Evolutionary conservation across 352 stramenopile genomes (phyloP), one percentile per base, ranked within the genome.

Genomic region (Pythium oligandrum): DNA sequence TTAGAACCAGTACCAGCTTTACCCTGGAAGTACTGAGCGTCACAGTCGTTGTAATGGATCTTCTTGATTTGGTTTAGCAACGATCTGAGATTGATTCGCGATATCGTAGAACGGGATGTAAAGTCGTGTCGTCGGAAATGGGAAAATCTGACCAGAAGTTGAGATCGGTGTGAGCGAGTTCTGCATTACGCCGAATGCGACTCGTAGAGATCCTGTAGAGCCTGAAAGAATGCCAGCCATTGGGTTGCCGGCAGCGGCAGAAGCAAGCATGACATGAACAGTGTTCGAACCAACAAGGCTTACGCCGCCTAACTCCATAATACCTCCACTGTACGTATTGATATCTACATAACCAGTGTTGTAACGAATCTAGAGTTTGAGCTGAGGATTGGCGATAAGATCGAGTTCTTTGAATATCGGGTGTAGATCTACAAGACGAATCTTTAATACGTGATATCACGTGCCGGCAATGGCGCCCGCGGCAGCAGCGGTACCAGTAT

Each of bases 31-130:
- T 66, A 63, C 40, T 70, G 56, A n/a, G 48, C 46, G 44, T 59
- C 65, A 34, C 35, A 59, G 52, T 66, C 57, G 1, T 63, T 30
- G 40, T 63, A 70, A 7, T 43, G 51, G 48, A 62, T 43, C 6
- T 40, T 62, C 35, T 66, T 70, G 26, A 70, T 45, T 39, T n/a
- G 62, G 62, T 34, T 67, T 71, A 31, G 17, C 38, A 32, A 70
- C 55, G 6, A 70, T 53, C 30, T 46, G 6, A 33, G 35, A 46
- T 36, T 58, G 59, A 57, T 61, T 55, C 40, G 47, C 40, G 3
- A 66, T 31, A 61, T 71, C 64, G 42, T 73, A 73, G 40, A 64
- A 64, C 12, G 65, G 57, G 45, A 73, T 62, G 37, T 62, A 55
- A n/a, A 59, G 49, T 50, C 58, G 52, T 11, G 44, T 48, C n/a